phyloP scores from a whole-genome alignment of 129 eudicot genomes.

The Heracleum sosnowskyi region DNA sequence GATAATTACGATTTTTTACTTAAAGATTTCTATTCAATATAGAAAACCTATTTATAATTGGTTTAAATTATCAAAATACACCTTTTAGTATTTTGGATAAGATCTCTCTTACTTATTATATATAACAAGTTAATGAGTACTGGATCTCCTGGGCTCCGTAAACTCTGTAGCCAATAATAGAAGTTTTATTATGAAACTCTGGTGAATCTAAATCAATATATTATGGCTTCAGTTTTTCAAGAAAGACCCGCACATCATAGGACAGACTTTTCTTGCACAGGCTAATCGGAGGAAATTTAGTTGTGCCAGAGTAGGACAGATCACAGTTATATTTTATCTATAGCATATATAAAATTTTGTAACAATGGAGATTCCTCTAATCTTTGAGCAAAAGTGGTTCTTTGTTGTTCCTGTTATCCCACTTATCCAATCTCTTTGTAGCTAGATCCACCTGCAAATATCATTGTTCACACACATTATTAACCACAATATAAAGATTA shows the following conservation, averaged over 20 bases:
- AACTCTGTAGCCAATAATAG: neutral
- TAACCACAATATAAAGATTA: neutral
- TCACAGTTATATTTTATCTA: neutral
- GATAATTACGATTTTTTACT: too few species aligned
- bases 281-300: neutral
- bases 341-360: neutral
- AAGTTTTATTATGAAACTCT: neutral
- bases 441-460: conserved; percentile 30
- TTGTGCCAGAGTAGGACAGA: neutral
- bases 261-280: neutral
- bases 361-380: neutral
- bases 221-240: neutral
- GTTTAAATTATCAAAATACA: too few species aligned
- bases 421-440: conserved; percentile 22
- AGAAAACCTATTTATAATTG: too few species aligned
- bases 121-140: too few species aligned
- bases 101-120: too few species aligned
- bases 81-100: too few species aligned
- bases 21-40: too few species aligned
- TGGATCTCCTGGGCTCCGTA: neutral
- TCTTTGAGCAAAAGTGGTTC: conserved; percentile 12
- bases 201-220: neutral
- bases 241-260: neutral
- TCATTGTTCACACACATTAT: neutral
- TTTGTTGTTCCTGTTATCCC: conserved; percentile 19